Base-by-base conservation (phyloP, 75 land plant genomes). In the Pseudotsuga menziesii region DNA sequence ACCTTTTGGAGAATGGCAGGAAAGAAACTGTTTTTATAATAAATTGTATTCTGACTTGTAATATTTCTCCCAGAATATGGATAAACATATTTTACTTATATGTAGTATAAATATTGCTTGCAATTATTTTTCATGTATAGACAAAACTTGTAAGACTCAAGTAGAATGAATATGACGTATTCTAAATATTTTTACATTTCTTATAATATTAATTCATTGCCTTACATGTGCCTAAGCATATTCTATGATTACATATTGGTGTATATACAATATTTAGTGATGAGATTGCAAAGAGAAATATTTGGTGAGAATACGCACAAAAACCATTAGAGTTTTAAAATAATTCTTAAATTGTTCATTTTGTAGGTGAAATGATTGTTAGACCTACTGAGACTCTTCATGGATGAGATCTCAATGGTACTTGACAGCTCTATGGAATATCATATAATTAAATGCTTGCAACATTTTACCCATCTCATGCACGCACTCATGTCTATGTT, bases 401-500 rank as follows among this genome's bases (percentile, higher is more conserved):
- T 93, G 95, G 95, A 93, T 61, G 93, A 93, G 27, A 90, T 93
- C 77, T 93, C 95, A 39, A 93, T 91, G 3, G 95, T 93, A 1
- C 88, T 93, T 69, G 95, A 93, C 77, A 90, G 93, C 66, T 93
- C 95, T 14, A 93, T 93, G 0, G 90, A 93, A 48, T 90, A 69
- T 73, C 95, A 93, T 72, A 90, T 93, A 32, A 93, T 93, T 56
- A 29, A 29, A 29, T 29, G 32, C 32, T 29, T 29, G 32, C 32
- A 29, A 29, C 32, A 29, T 29, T 29, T 29, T 29, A 29, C 32
- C 32, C 32, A 29, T 29, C 32, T 29, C 32, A 29, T 29, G 32
- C 1, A 29, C 1, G 32, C 32, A 29, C 32, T 29, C 32, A 29
- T 29, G 32, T 86, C 90, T 59, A 89, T 96, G 15, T 83, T 96